Evolutionary conservation across 2,329 filamentous ascomycete genomes (phyloP), one percentile per base, ranked within the genome.

Genomic region (Hymenotorrendiella dingleyae): DNA sequence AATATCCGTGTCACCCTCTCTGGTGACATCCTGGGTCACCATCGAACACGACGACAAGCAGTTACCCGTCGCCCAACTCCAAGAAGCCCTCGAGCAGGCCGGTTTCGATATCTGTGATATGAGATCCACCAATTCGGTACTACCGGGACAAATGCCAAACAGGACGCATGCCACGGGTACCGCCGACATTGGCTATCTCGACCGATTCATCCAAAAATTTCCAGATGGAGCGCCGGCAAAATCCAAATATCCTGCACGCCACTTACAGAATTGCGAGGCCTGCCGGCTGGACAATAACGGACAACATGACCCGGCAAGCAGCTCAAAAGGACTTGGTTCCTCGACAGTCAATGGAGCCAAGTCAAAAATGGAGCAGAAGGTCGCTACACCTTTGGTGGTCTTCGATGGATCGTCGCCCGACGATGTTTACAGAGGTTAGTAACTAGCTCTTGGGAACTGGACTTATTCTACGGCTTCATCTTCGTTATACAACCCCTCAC

Each of bases 11-110:
- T 82, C 80, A 49, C 76, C 82, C 46, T 86, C 84, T 50, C 76
- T 87, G 47, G 74, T 87, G 55, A 82, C 81, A 28, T 84, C 84
- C 36, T 78, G 78, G 47, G 77, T 86, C 52, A 80, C 78, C 23
- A 67, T 83, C 49, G 67, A 71, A 53, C 79, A 83, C 62, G 62
- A 62, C 45, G 57, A 67, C 34, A n/a, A n/a, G n/a, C 54, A 68
- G 17, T 51, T 71, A 22, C 58, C 66, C 2, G 61, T 64, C 22
- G 68, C 71, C 23, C 57, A 50, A 47, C 71, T 74, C 52, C 63
- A 63, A 47, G 58, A 58, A 33, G 67, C 71, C 7, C 69, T 84
- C 16, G 70, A 78, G 43, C 67, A 71, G 41, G 71, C 70, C 23
- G 78, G 77, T 12, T 82, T 81, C 57, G 76, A 82, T 38, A 64